Base-by-base conservation (phyloP, 2,329 filamentous ascomycete species). In the Helotiales sp. region DNA sequence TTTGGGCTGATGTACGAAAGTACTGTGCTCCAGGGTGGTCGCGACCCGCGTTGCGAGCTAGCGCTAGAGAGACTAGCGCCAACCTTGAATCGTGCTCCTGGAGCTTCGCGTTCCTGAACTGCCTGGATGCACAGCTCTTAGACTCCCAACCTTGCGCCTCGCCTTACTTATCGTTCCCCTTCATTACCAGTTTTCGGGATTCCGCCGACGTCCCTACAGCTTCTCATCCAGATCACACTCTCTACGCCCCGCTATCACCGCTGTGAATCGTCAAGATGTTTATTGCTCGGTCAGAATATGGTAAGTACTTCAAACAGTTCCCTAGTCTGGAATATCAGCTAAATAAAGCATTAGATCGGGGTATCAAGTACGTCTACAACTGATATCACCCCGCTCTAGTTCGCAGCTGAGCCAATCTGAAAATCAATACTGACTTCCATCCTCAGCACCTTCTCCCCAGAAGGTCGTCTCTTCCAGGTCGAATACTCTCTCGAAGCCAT, bases 401-500 rank as follows among this genome's bases (percentile, higher is more conserved):
- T 19, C 8, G 17, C 15, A n/a, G 19, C 8, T 5, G 8, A 4
- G n/a, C 15, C 15, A 13, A 10, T 12, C 27, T 15, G 40, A 25
- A 27, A 6, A 25, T 15, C 9, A 12, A 15, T 44, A 44, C 19
- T 44, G 9, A 44, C 40, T 25, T 24, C 9, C 38, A 24, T n/a
- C 17, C 58, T 59, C 74, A 96, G 90, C 85, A 99, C 95, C 84
- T 99, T 99, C 86, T 99, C 95, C 70, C 95, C 95, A 61, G 95
- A 99, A 85, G 95, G 95, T 72, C 95, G 95, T 78, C 90, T 99
- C 76, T 99, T 99, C 85, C 95, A 99, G 82, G 95, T 99, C 81
- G 95, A 99, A 89, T 99, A 99, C 86, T 98, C 95, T 60, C 89
- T 99, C 76, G 95, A 99, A 82, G 95, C 95, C 77, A 99, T 99